Evolutionary conservation across 345 rosid genomes (phyloP).

Genomic region (Kernera saxatilis): DNA sequence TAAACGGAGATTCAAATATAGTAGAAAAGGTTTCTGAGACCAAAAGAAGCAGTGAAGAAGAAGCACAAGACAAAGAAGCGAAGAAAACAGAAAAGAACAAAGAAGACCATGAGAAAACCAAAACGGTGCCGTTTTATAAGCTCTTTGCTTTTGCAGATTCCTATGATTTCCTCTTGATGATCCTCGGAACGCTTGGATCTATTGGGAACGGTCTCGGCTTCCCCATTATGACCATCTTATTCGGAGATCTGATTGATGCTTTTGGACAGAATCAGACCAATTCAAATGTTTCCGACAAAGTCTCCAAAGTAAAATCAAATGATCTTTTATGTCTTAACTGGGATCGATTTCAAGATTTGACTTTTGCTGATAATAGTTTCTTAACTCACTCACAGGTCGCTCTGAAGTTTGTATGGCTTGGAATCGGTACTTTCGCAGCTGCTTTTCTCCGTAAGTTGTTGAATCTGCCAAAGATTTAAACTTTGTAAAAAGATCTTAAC

Average conservation of each 20-base stretch:
- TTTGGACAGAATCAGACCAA: conserved; percentile 57
- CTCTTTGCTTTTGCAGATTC: conserved; percentile 77
- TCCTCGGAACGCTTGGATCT: conserved; percentile 65
- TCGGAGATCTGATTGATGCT: conserved; percentile 61
- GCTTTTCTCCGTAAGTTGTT: conserved; percentile 69
- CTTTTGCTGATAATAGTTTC: background rate
- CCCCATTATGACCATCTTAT: conserved; percentile 75
- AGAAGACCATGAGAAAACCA: conserved; percentile 45
- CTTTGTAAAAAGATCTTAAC: background rate
- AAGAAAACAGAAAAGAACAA: conserved; percentile 27
- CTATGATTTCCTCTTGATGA: conserved; percentile 52
- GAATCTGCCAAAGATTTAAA: background rate
- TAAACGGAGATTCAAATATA: conserved; percentile 8
- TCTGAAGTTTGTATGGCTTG: conserved; percentile 73
- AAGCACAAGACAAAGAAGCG: conserved; percentile 35
- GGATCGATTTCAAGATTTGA: background rate
- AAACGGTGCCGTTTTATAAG: conserved; percentile 65
- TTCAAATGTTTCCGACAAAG: conserved; percentile 27
- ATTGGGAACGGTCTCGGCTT: conserved; percentile 57
- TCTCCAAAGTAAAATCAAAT: conserved; percentile 52
- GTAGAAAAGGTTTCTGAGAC: conserved; percentile 11
- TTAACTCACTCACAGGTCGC: conserved; percentile 42
- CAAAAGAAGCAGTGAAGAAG: conserved; percentile 21
- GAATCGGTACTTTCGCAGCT: conserved; percentile 52
- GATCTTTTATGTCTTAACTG: background rate